These are phyloP conservation scores for Apiospora saccharicola DNA, from an alignment of 2,329 filamentous ascomycete genomes.

Conservation along the genomic window DNA sequence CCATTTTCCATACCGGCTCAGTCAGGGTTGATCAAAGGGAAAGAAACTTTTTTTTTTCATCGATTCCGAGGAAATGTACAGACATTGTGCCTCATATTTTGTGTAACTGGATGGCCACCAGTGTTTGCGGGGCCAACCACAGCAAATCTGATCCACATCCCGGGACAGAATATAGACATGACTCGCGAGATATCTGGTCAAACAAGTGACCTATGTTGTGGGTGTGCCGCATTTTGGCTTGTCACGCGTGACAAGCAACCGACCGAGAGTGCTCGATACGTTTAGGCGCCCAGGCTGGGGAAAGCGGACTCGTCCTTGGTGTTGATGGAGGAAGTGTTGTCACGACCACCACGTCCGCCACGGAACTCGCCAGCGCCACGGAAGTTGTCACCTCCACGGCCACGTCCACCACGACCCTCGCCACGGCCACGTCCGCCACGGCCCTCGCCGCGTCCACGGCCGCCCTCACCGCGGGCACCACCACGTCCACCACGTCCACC, in stretches of 20 bases:
- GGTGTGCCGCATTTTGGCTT: constrained; percentile 31
- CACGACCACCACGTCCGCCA: constrained; percentile 57
- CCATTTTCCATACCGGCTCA: constrained; percentile 35
- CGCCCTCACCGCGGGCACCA: constrained; percentile 54
- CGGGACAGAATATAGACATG: not conserved
- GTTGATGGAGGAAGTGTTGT: constrained; percentile 58
- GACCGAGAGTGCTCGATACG: constrained; percentile 29
- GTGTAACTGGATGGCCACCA: constrained; percentile 23
- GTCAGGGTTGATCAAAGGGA: constrained; percentile 27
- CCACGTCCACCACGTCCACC: constrained; percentile 59
- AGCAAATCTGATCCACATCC: not conserved
- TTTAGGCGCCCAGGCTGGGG: constrained; percentile 66
- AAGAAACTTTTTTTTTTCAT: constrained; percentile 25
- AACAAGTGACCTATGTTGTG: constrained; percentile 24
- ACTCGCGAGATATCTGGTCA: constrained; percentile 25
- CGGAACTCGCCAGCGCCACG: constrained; percentile 44
- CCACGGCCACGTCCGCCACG: constrained; percentile 59
- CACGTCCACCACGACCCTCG: constrained; percentile 52
- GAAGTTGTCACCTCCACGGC: constrained; percentile 57
- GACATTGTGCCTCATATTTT: constrained; percentile 10
- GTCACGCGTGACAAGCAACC: constrained; percentile 32
- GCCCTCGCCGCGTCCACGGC: constrained; percentile 56
- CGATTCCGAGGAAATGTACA: constrained; percentile 1
- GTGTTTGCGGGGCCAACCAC: not conserved
- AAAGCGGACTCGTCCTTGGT: constrained; percentile 65